A percentile compares a stretch with the other conserved stretches of the same genome.
These are phyloP conservation scores for Cladophialophora exuberans DNA, from an alignment of 2,329 filamentous ascomycete genomes.

Conservation along the genomic window DNA sequence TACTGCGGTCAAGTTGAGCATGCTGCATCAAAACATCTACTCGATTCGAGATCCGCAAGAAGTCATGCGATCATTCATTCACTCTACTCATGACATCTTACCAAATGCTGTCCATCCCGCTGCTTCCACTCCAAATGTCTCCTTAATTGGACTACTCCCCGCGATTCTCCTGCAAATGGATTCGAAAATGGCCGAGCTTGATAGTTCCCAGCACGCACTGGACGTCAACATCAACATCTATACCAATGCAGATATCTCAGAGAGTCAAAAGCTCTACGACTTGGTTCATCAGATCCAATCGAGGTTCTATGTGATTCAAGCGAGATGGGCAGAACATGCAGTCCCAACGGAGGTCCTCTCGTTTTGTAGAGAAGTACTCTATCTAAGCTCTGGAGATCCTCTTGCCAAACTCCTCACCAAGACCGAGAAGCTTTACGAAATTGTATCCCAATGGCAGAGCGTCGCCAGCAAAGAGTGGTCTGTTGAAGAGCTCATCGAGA, in stretches of 20 bases:
- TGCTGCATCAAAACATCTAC: slow-evolving; percentile 58
- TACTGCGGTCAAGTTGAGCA: slow-evolving; percentile 64
- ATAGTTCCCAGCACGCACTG: slow-evolving; percentile 37
- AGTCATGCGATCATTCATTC: slow-evolving; percentile 40
- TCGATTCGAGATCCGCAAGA: slow-evolving; percentile 35
- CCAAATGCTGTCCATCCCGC: slow-evolving; percentile 36
- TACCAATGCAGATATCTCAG: slow-evolving; percentile 73
- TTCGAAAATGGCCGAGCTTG: slow-evolving; percentile 59
- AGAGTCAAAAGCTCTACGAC: slow-evolving; percentile 73
- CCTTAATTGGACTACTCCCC: slow-evolving; percentile 58
- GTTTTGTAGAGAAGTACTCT: slow-evolving; percentile 74
- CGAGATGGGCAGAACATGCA: slow-evolving; percentile 71
- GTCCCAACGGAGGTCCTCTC: slow-evolving; percentile 77
- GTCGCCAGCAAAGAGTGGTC: slow-evolving; percentile 83
- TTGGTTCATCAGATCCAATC: slow-evolving; percentile 70
- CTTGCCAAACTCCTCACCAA: slow-evolving; percentile 83
- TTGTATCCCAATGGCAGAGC: slow-evolving; percentile 92
- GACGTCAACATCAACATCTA: slow-evolving; percentile 85
- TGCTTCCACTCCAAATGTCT: neutral
- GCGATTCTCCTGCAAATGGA: slow-evolving; percentile 68
- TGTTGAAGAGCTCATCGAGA: slow-evolving; percentile 71
- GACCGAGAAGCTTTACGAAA: slow-evolving; percentile 82
- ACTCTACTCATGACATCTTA: slow-evolving; percentile 35
- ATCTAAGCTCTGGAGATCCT: slow-evolving; percentile 77
- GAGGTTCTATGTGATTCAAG: slow-evolving; percentile 71